Base-by-base conservation (phyloP, 768 basidiomycete genomes). In the Psilocybe cyanescens region DNA sequence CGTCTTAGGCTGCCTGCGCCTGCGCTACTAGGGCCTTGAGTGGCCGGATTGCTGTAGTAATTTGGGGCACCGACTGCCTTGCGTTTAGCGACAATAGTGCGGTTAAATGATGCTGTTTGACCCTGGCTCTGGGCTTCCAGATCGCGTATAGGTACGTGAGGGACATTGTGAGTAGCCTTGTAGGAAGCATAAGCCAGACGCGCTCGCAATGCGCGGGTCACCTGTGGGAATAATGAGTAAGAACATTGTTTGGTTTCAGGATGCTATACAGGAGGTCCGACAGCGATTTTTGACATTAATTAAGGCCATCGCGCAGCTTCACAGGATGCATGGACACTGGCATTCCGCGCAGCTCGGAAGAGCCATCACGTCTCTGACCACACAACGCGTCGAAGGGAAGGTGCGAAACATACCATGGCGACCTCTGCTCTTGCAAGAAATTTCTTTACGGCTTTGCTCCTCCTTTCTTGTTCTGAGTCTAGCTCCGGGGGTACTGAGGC, bases 101-200 rank as follows among this genome's bases (percentile, higher is more conserved):
- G 83, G 74, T 79, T 73, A 62, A 80, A 78, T 50, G 78, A 72
- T 29, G 75, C 67, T 3, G 78, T 72, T 61, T 78, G 77, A 58
- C 76, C 74, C 68, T 84, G 81, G 31, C 61, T 75, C 68, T 87
- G 86, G 14, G 84, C 82, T 72, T 94, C 93, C 50, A 92, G 83
- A 63, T 93, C 91, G 68, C 83, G 82, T 52, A 93, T 76, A 48
- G 88, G 80, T 53, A 86, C 77, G 58, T 87, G 84, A 8, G 88
- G 78, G 58, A 91, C 75, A 72, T 92, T 90, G 73, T 92, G 84
- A 12, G 82, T 81, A 4, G 92, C 91, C 76, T 94, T 94, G 82
- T 90, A 93, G 1, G 89, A 88, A 24, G 92, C 92, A 75, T 92
- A 92, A 0, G 90, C 84, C 55, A 95, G 83, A 66, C 92, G 88